A percentile compares a stretch with the other conserved stretches of the same genome.
These are phyloP conservation scores for Diaporthe citri DNA, from an alignment of 2,329 filamentous ascomycete species.

Conservation along the genomic window DNA sequence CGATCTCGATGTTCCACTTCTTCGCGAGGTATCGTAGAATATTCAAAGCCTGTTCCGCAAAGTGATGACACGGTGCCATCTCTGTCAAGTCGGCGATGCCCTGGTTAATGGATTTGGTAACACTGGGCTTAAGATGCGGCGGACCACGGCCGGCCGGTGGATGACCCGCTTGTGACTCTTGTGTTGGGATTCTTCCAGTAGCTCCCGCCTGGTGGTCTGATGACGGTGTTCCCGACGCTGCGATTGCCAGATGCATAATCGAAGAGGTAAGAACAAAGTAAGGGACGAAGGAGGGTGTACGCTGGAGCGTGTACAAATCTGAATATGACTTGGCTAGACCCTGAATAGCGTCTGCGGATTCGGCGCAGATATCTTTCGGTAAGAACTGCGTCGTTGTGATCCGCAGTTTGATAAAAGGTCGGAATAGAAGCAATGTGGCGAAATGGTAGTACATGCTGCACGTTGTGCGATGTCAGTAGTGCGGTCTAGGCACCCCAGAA, in stretches of 20 bases:
- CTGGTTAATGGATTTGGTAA: constrained; percentile 61
- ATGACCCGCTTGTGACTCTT: background rate
- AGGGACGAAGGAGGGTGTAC: constrained; percentile 71
- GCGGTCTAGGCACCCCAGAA: background rate
- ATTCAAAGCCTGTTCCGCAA: constrained; percentile 71
- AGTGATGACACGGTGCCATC: constrained; percentile 72
- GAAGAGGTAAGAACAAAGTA: constrained; percentile 72
- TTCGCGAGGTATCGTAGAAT: constrained; percentile 69
- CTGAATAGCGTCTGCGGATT: constrained; percentile 71
- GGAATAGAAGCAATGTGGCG: constrained; percentile 78
- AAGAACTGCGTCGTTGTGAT: constrained; percentile 74
- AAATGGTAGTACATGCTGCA: constrained; percentile 78
- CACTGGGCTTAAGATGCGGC: constrained; percentile 51
- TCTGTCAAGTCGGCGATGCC: constrained; percentile 70
- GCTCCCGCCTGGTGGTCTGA: constrained; percentile 33
- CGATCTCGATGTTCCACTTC: constrained; percentile 70
- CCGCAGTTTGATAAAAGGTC: constrained; percentile 75
- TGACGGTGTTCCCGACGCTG: constrained; percentile 49
- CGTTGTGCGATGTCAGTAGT: constrained; percentile 32
- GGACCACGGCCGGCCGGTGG: background rate
- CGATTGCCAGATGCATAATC: constrained; percentile 72
- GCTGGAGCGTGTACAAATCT: constrained; percentile 68
- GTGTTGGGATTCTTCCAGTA: background rate
- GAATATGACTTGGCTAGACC: constrained; percentile 68
- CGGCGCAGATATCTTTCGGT: constrained; percentile 75